A percentile compares a stretch with the other conserved stretches of the same genome.
Conservation (phyloP, 106 monocot species). For the Phalaenopsis equestris region DNA sequence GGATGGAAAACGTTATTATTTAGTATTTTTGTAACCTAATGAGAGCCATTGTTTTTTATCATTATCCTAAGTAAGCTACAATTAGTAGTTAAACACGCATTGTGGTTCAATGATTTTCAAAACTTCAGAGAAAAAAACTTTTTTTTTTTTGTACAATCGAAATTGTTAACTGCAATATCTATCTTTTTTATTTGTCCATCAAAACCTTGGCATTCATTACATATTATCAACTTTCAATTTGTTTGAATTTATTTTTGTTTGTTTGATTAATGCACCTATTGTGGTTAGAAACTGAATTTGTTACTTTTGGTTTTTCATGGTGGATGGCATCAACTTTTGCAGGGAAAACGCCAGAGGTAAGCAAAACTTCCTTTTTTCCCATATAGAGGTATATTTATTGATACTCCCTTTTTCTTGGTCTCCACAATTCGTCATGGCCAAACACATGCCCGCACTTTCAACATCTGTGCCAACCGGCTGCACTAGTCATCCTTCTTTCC, state of each 20-base stretch:
- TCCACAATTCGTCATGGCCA: no score
- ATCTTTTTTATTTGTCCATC: not conserved
- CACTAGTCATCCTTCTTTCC: no score
- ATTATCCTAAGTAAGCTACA: not conserved
- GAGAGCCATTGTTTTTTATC: not conserved
- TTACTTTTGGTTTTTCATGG: constrained; percentile 5
- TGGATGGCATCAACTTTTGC: not conserved
- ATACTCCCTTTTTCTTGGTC: no score
- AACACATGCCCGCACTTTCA: no score
- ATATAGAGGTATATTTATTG: not conserved
- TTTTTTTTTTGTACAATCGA: not conserved
- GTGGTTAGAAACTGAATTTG: not conserved
- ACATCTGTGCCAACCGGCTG: no score
- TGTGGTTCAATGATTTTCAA: not conserved
- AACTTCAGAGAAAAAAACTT: not conserved
- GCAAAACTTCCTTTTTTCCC: not conserved
- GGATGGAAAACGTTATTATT: no score
- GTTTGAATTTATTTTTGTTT: not conserved
- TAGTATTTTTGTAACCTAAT: not conserved
- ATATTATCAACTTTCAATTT: not conserved
- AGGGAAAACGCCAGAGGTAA: constrained; percentile 6
- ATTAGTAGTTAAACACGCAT: not conserved
- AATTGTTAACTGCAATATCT: not conserved
- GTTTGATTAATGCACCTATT: not conserved
- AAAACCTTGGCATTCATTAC: not conserved